Evolutionary conservation across 495 filamentous ascomycete genomes (phyloP).

Genomic region (Penicillium pulvis): DNA sequence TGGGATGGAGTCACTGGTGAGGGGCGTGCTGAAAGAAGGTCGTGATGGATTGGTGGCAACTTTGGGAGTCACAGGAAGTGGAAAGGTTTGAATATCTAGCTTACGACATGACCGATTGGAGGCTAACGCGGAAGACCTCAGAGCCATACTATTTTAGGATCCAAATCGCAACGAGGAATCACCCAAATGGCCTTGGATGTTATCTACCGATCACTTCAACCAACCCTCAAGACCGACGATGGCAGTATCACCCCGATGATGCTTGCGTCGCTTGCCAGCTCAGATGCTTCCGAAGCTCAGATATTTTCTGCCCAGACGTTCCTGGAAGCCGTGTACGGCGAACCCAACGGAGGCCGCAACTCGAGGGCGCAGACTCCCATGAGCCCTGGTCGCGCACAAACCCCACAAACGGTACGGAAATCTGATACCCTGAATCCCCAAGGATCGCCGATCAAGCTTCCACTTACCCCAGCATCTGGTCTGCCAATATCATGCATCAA

Average conservation of each 20-base stretch:
- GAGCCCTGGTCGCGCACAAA: constrained; percentile 56
- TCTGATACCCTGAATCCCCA: constrained; percentile 30
- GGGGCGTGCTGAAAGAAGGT: constrained; percentile 76
- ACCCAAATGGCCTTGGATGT: constrained; percentile 91
- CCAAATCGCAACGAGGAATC: constrained; percentile 79
- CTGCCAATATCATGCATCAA: constrained; percentile 21
- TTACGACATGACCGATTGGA: neutral
- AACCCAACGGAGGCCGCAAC: constrained; percentile 57
- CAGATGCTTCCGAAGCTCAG: constrained; percentile 82
- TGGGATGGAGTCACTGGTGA: constrained; percentile 71
- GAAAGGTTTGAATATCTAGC: constrained; percentile 66
- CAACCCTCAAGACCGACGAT: constrained; percentile 63
- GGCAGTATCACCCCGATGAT: constrained; percentile 59
- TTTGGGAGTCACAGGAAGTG: constrained; percentile 91
- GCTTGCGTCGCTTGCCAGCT: constrained; percentile 69
- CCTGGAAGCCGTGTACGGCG: constrained; percentile 76
- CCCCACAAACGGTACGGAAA: constrained; percentile 47
- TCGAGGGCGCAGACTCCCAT: constrained; percentile 82
- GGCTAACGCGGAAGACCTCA: constrained; percentile 37
- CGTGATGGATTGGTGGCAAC: constrained; percentile 91
- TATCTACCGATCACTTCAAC: constrained; percentile 75
- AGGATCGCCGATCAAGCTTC: constrained; percentile 27
- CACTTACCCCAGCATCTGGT: constrained; percentile 29
- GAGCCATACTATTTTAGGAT: constrained; percentile 97
- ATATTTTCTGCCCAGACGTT: constrained; percentile 77